phyloP scores from a whole-genome alignment of 805 yeast species.

The Kuraishia hungarica region DNA sequence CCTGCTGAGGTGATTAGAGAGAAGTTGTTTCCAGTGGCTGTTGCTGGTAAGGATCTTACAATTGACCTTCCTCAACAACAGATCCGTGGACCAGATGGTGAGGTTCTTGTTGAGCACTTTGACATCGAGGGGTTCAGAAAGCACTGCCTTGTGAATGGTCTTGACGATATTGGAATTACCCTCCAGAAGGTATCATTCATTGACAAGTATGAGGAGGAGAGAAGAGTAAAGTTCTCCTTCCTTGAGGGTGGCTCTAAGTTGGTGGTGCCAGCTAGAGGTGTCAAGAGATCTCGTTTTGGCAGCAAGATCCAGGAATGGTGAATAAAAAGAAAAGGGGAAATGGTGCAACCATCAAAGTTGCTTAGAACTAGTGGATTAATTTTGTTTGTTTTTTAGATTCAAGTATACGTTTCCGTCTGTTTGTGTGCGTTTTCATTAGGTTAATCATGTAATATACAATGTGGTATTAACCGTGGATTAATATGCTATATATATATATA shows the following conservation, averaged over 20 bases:
- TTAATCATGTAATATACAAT: background rate
- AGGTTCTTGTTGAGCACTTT: slow-evolving; percentile 71
- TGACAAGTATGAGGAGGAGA: slow-evolving; percentile 59
- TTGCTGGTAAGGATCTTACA: slow-evolving; percentile 59
- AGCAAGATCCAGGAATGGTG: slow-evolving; percentile 71
- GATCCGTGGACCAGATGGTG: slow-evolving; percentile 58
- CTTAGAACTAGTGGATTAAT: background rate
- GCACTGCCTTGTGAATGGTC: slow-evolving; percentile 89
- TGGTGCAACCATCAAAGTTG: background rate
- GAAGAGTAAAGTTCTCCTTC: slow-evolving; percentile 81
- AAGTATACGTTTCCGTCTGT: too few relatives aligned
- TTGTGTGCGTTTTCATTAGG: too few relatives aligned
- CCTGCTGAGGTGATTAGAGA: slow-evolving; percentile 64
- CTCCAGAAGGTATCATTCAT: slow-evolving; percentile 81
- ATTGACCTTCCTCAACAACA: slow-evolving; percentile 85
- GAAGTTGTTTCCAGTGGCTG: slow-evolving; percentile 76
- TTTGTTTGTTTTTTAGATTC: too few relatives aligned
- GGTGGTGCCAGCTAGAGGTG: slow-evolving; percentile 53
- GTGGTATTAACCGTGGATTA: background rate
- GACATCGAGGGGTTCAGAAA: slow-evolving; percentile 90
- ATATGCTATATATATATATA: background rate
- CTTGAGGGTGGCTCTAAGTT: slow-evolving; percentile 81
- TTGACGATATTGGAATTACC: slow-evolving; percentile 95
- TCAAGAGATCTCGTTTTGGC: slow-evolving; percentile 62
- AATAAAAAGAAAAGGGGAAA: slow-evolving; percentile 6